Evolutionary conservation across 768 basidiomycete genomes (phyloP).

Genomic region (Trametes punicea): DNA sequence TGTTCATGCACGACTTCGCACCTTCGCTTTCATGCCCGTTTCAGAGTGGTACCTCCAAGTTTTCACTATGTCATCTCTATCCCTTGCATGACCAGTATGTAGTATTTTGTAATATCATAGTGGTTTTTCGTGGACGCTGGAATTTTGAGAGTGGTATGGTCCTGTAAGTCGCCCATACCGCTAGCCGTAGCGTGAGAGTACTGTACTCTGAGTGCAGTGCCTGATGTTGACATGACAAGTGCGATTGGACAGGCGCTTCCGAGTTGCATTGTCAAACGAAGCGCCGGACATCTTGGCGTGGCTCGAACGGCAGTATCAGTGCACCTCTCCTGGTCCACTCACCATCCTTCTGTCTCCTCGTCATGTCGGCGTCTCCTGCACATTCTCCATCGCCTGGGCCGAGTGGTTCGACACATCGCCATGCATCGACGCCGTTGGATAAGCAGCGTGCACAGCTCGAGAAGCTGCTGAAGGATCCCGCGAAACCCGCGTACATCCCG

Average conservation of each 20-base stretch:
- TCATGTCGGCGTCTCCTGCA: constrained; percentile 30
- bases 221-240: no score
- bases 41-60: constrained; percentile 1
- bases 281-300: no score
- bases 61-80: not conserved
- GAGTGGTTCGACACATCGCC: constrained; percentile 28
- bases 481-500: constrained; percentile 78
- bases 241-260: no score
- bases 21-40: constrained; percentile 3
- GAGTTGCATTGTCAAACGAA: no score
- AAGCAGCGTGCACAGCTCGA: constrained; percentile 69
- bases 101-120: constrained; percentile 16
- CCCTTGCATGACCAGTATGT: constrained; percentile 14
- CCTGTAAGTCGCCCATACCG: no score
- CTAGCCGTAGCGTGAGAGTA: no score
- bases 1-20: not conserved
- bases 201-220: no score
- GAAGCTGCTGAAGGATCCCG: constrained; percentile 85
- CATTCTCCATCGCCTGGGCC: constrained; percentile 25
- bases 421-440: constrained; percentile 51
- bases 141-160: not conserved
- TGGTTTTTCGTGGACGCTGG: constrained; percentile 2
- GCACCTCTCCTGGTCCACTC: not conserved
- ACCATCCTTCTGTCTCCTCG: not conserved
- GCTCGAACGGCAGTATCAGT: no score